Base-by-base conservation (phyloP, 1,284 basidiomycete species). In the Peniophora sp. region DNA sequence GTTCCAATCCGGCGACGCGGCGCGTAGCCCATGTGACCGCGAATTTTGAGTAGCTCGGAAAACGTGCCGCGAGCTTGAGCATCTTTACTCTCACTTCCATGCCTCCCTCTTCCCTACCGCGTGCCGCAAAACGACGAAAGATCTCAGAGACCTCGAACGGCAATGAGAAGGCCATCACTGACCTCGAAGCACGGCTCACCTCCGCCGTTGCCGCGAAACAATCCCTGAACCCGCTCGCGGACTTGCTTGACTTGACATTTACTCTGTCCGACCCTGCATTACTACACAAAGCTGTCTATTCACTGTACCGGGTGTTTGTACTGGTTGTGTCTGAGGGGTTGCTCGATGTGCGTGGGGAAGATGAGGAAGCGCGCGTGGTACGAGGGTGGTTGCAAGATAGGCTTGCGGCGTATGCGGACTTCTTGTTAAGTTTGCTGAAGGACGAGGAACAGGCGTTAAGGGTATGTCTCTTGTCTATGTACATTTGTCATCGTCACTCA, bases 281-380 rank as follows among this genome's bases (percentile, higher is more conserved):
- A 35, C 77, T 81, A 10, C 87, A 86, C 52, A 92, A 87, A 61
- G 82, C 81, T 0, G 74, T 92, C 10, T 96, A 93, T 69, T 83
- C 91, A 0, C 66, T 90, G 19, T 94, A 96, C 66, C 74, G 92
- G 24, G 73, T 87, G 16, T 94, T 92, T 63, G 81, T 90, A 3
- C 61, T 77, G 23, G 68, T 90, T 25, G 75, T 92, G 41, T 66
- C 74, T 5, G 72, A 73, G 46, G 78, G 81, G 2, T 79, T 83
- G 54, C 69, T 94, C 10, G 70, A 58, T 52, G 66, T 11, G 68
- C 65, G 16, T 69, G 68, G 17, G 67, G 55, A 58, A n/a, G 57
- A 74, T 44, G 82, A 83, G 45, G 77, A 79, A 17, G 74, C 75
- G 20, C 83, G 80, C 58, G 66, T 78, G 8, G 89, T 93, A 5